These are phyloP conservation scores for Camelina hispida DNA, from an alignment of 345 rosid species.

Conservation along the genomic window DNA sequence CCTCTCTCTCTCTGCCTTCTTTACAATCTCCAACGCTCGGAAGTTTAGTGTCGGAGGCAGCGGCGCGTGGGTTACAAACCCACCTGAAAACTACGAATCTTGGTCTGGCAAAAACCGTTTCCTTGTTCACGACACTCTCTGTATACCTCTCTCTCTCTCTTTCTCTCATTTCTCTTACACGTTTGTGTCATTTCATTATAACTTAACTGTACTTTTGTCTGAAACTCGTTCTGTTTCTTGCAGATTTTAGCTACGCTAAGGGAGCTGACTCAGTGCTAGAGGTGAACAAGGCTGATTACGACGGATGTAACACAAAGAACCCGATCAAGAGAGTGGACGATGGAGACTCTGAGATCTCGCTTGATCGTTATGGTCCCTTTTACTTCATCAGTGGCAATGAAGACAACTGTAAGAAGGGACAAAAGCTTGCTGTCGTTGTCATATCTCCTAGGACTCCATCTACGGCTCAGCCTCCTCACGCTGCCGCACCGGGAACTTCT, in stretches of 20 bases:
- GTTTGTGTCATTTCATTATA: not conserved
- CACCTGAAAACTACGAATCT: conserved; percentile 64
- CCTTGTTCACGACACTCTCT: conserved; percentile 74
- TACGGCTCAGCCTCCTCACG: conserved; percentile 39
- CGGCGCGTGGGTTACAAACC: conserved; percentile 75
- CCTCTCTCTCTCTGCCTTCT: conserved; percentile 32
- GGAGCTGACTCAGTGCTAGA: conserved; percentile 73
- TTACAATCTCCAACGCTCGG: conserved; percentile 40
- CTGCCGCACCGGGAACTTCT: conserved; percentile 39
- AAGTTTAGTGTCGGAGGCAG: conserved; percentile 70
- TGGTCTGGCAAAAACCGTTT: conserved; percentile 82
- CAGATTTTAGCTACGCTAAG: conserved; percentile 76
- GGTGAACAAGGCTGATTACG: conserved; percentile 60
- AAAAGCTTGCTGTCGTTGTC: conserved; percentile 63
- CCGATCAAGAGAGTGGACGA: conserved; percentile 59
- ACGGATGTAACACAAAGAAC: conserved; percentile 59
- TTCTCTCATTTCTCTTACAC: not conserved
- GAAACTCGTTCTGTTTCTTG: conserved; percentile 23
- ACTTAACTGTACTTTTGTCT: not conserved
- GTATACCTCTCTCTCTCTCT: conserved; percentile 43
- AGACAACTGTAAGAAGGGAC: conserved; percentile 73
- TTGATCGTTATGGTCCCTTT: conserved; percentile 78
- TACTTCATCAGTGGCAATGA: conserved; percentile 74
- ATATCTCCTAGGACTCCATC: conserved; percentile 54
- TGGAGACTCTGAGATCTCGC: conserved; percentile 60